Evolutionary conservation across 164 flowering plant genomes (phyloP).

Genomic region (Macadamia tetraphylla): DNA sequence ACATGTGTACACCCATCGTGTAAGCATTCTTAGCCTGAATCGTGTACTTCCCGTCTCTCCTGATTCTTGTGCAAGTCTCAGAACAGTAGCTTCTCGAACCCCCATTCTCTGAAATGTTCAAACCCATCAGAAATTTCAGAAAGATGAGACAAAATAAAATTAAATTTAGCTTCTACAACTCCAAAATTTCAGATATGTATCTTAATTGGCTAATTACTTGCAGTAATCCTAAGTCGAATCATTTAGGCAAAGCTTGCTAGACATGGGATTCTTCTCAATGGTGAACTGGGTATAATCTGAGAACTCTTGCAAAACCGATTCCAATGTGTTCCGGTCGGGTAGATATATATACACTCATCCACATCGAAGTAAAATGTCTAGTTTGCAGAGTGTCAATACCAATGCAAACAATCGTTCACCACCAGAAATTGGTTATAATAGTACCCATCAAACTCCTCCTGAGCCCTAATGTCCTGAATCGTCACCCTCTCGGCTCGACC

Average conservation of each 20-base stretch:
- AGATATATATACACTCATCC: slow-evolving; percentile 57
- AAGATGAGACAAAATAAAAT: no score
- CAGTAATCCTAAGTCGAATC: slow-evolving; percentile 30
- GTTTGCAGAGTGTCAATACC: slow-evolving; percentile 44
- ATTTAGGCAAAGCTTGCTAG: slow-evolving; percentile 45
- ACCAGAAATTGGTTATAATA: slow-evolving; percentile 19
- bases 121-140: no score
- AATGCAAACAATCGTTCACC: slow-evolving; percentile 60
- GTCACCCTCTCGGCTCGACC: slow-evolving; percentile 48
- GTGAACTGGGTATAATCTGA: slow-evolving; percentile 54
- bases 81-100: slow-evolving; percentile 50
- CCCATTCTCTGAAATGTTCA: slow-evolving; percentile 40
- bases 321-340: slow-evolving; percentile 37
- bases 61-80: slow-evolving; percentile 22
- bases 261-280: slow-evolving; percentile 70
- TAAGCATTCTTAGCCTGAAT: no score
- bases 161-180: no score
- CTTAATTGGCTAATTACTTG: no score
- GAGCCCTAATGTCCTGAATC: slow-evolving; percentile 50
- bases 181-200: no score
- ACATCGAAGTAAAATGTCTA: slow-evolving; percentile 70
- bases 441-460: slow-evolving; percentile 51
- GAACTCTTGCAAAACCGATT: slow-evolving; percentile 41
- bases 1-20: no score
- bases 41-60: no score